A percentile compares a stretch with the other conserved stretches of the same genome.
Evolutionary conservation across 2,329 filamentous ascomycete genomes (phyloP).

Genomic region (Aspergillus vadensis): DNA sequence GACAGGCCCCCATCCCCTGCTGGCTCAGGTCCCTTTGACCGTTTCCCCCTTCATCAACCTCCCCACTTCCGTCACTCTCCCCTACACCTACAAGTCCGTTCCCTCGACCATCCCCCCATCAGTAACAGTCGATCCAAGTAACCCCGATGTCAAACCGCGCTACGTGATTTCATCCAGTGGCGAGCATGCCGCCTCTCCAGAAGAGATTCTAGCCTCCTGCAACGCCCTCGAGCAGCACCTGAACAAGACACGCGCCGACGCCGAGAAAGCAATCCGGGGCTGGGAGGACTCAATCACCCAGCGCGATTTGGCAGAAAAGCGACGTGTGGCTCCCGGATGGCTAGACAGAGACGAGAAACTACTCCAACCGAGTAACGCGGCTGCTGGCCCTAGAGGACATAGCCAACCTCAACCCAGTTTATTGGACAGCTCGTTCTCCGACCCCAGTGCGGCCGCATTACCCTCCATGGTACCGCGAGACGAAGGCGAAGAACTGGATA

Average conservation of each 20-base stretch:
- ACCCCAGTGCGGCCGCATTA: conserved; percentile 35
- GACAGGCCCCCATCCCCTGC: conserved; percentile 76
- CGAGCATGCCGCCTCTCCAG: conserved; percentile 80
- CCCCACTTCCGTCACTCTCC: conserved; percentile 84
- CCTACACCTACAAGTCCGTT: conserved; percentile 91
- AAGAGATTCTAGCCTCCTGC: conserved; percentile 82
- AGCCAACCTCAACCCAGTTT: conserved; percentile 31
- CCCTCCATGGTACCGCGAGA: conserved; percentile 46
- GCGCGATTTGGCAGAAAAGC: conserved; percentile 64
- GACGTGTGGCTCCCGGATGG: conserved; percentile 65
- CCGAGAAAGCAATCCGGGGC: conserved; percentile 63
- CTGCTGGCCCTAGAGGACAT: conserved; percentile 13
- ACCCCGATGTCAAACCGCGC: conserved; percentile 53
- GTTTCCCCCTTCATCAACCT: conserved; percentile 93
- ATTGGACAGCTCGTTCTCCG: conserved; percentile 40
- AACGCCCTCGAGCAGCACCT: conserved; percentile 76
- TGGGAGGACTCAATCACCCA: conserved; percentile 67
- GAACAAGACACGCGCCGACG: conserved; percentile 66
- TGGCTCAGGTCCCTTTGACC: conserved; percentile 89
- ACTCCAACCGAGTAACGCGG: conserved; percentile 51
- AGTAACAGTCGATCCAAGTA: conserved; percentile 55
- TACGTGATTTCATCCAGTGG: conserved; percentile 80
- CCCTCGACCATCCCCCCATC: conserved; percentile 82
- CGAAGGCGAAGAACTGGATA: conserved; percentile 56
- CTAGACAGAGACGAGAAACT: conserved; percentile 63